phyloP scores from a whole-genome alignment of 306 rosid genomes.

The Leucaena leucocephala region DNA sequence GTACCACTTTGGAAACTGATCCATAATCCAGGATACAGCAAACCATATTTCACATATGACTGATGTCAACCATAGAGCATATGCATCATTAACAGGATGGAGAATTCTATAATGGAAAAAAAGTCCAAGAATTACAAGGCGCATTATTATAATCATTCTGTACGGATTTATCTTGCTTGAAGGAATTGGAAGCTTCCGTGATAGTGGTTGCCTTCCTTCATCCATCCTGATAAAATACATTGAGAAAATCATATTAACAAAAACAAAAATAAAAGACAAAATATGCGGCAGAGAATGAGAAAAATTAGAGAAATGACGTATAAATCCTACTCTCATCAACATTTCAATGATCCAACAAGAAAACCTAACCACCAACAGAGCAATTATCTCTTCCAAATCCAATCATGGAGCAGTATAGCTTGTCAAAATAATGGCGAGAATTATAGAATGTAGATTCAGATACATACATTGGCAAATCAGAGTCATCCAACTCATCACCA shows the following conservation, averaged over 20 bases:
- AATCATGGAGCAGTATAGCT: slow-evolving; percentile 11
- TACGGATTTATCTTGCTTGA: slow-evolving; percentile 99
- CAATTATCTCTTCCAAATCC: not conserved
- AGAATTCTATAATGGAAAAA: slow-evolving; percentile 94
- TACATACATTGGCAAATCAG: slow-evolving; percentile 87
- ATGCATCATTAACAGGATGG: slow-evolving; percentile 90
- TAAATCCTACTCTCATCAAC: not conserved
- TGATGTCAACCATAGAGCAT: slow-evolving; percentile 81
- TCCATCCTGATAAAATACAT: slow-evolving; percentile 78
- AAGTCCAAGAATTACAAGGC: slow-evolving; percentile 76
- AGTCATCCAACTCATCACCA: slow-evolving; percentile 67
- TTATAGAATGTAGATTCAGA: not conserved
- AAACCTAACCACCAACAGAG: not conserved
- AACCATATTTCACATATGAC: slow-evolving; percentile 93
- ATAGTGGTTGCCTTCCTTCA: slow-evolving; percentile 96
- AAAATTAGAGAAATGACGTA: not conserved
- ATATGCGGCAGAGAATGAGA: slow-evolving; percentile 4
- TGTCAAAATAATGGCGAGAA: not conserved
- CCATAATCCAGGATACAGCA: slow-evolving; percentile 83
- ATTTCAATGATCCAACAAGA: not conserved
- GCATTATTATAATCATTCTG: slow-evolving; percentile 82
- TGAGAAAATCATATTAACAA: slow-evolving; percentile 24
- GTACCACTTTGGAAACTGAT: slow-evolving; percentile 86
- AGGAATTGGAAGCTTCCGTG: slow-evolving; percentile 79
- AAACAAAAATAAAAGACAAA: not conserved